Conservation (phyloP, 352 stramenopile genomes). For the Globisporangium radiosum region DNA sequence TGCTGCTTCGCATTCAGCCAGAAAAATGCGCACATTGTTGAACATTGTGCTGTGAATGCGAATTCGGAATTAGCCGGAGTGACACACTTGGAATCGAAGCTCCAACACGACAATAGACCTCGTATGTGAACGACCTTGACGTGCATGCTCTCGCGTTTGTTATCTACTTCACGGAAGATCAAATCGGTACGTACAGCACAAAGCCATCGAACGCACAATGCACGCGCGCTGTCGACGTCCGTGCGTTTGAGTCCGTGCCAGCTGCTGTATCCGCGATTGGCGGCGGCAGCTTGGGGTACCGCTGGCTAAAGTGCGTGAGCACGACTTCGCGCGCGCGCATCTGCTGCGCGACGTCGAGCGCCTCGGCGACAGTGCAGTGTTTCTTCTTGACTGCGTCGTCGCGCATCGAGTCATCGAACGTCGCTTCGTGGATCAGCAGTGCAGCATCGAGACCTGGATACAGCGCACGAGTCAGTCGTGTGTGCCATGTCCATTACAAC, state of each 20-base stretch:
- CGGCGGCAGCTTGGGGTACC: slow-evolving; percentile 56
- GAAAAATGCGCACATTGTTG: no score
- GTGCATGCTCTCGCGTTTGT: no score
- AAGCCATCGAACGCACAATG: slow-evolving; percentile 15
- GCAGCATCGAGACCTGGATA: slow-evolving; percentile 31
- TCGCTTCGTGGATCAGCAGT: slow-evolving; percentile 96
- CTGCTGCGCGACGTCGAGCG: slow-evolving; percentile 68
- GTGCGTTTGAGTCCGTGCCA: background rate
- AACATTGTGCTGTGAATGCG: no score
- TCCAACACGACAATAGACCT: no score
- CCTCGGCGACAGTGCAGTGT: slow-evolving; percentile 92
- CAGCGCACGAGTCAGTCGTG: background rate
- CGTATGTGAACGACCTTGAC: no score
- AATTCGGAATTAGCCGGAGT: no score
- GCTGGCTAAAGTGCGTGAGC: slow-evolving; percentile 95
- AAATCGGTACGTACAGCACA: background rate
- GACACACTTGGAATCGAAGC: no score
- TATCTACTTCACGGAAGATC: background rate
- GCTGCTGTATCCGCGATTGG: slow-evolving; percentile 5
- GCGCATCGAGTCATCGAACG: slow-evolving; percentile 94
- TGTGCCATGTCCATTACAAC: no score
- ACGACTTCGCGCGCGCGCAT: slow-evolving; percentile 83
- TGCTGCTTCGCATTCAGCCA: no score
- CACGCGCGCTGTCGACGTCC: background rate
- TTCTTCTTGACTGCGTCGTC: slow-evolving; percentile 90